Base-by-base conservation (phyloP, 495 filamentous ascomycete genomes). In the Daldinia grandis region DNA sequence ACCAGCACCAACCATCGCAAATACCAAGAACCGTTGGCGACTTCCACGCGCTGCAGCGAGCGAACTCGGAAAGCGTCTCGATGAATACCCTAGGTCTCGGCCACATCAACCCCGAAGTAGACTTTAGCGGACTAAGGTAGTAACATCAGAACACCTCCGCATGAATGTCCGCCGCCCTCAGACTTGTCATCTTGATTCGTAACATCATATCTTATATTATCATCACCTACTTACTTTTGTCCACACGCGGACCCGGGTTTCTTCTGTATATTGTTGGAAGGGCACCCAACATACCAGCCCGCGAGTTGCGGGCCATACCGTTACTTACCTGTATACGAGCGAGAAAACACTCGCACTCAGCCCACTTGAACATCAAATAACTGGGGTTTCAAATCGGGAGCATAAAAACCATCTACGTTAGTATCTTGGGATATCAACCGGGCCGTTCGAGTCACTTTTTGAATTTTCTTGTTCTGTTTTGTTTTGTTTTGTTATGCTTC, bases 11-110 rank as follows among this genome's bases (percentile, higher is more conserved):
- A 49, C 69, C 69, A 8, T 72, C 69, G 2, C 75, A 77, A 33
- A 75, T 77, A 64, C 75, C 75, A 10, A 66, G 81, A 57, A 83
- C 82, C 0, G 80, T 84, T 17, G 81, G 80, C 12, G 82, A 83
- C 38, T 84, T 83, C 63, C 82, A 84, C 9, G 79, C 81, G 1
- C 60, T 84, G 7, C 81, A 83, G 47, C 72, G 82, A 58, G 76
- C 77, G 35, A 81, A 81, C 58, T 76, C 81, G 0, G 82, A 83
- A 51, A 78, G 76, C 47, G 74, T 73, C 1, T 28, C 76, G 0
- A 82, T 83, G 78, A 74, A 74, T 44, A 35, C 78, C 8, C 47
- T 84, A 2, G 76, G 79, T 17, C 58, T 77, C 9, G 62, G 68
- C 50, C 75, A 77, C 21, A 68, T 76, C 54, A 72, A 74, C n/a